A percentile compares a stretch with the other conserved stretches of the same genome.
These are phyloP conservation scores for Pinus tabuliformis DNA, from an alignment of 75 land plant species.

Conservation along the genomic window DNA sequence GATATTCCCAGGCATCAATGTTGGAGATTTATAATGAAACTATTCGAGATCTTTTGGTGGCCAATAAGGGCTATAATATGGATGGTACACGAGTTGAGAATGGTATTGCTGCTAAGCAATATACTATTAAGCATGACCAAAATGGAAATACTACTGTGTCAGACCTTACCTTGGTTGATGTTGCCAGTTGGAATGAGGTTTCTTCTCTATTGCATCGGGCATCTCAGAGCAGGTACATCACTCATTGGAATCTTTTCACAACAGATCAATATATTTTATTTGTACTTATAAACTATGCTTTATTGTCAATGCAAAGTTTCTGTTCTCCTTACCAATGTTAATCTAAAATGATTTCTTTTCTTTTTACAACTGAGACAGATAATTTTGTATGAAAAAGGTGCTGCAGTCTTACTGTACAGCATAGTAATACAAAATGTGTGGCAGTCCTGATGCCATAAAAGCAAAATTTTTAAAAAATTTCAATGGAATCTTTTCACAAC, in stretches of 20 bases:
- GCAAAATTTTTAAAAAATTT: too few species aligned
- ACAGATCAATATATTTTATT: neutral
- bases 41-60: constrained; percentile 24
- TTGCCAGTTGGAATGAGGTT: constrained; percentile 28
- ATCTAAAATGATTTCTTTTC: too few species aligned
- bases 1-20: constrained; percentile 22
- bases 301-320: neutral
- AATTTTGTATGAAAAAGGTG: too few species aligned
- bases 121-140: constrained; percentile 29
- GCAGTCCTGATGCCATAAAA: too few species aligned
- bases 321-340: too few species aligned
- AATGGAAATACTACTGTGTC: constrained; percentile 24
- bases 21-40: constrained; percentile 37
- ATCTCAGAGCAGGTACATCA: constrained; percentile 25
- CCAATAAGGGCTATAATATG: constrained; percentile 4
- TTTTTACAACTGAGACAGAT: too few species aligned
- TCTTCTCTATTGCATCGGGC: constrained; percentile 28
- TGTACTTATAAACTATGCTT: neutral
- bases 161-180: constrained; percentile 28
- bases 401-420: too few species aligned
- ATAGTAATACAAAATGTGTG: too few species aligned
- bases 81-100: constrained; percentile 9
- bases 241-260: neutral
- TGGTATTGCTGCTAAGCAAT: constrained; percentile 19
- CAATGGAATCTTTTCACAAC: too few species aligned